These are phyloP conservation scores for Pyricularia grisea DNA, from an alignment of 2,329 filamentous ascomycete genomes.

Conservation along the genomic window DNA sequence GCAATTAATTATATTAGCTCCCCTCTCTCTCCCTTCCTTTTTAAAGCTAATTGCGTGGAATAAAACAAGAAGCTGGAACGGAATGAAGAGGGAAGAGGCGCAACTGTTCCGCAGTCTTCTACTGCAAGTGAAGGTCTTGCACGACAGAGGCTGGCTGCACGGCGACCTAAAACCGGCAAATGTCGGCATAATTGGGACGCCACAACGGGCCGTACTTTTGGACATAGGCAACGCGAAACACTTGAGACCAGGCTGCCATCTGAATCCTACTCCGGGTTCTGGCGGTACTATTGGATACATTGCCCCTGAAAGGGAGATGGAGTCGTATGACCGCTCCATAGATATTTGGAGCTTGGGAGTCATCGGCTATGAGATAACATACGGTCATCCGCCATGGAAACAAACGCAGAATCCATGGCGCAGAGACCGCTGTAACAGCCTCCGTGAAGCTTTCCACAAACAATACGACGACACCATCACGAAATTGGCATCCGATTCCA, in stretches of 20 bases:
- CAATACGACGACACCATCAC: not conserved
- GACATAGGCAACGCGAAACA: not conserved
- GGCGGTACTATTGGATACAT: not conserved
- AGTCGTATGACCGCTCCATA: not conserved
- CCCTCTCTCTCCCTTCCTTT: not conserved
- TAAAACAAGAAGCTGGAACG: not conserved
- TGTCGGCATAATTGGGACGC: not conserved
- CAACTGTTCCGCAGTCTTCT: not conserved
- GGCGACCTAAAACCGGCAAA: not conserved
- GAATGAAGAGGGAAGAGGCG: not conserved
- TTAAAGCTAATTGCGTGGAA: not conserved
- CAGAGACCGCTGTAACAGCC: not conserved
- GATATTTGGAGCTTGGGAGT: not conserved
- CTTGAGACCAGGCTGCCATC: not conserved
- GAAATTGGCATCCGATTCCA: not conserved
- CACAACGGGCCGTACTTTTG: not conserved
- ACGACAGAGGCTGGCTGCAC: not conserved
- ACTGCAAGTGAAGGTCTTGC: not conserved
- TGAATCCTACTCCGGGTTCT: not conserved
- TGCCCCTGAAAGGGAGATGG: not conserved
- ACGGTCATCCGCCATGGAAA: not conserved
- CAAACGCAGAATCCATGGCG: not conserved
- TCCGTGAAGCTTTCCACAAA: not conserved
- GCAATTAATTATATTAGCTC: not conserved
- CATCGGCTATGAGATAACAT: not conserved